Percentiles rank a stretch among this genome's conserved stretches.
Conservation (phyloP, 2,329 filamentous ascomycete species). For the Neonectria magnoliae region DNA sequence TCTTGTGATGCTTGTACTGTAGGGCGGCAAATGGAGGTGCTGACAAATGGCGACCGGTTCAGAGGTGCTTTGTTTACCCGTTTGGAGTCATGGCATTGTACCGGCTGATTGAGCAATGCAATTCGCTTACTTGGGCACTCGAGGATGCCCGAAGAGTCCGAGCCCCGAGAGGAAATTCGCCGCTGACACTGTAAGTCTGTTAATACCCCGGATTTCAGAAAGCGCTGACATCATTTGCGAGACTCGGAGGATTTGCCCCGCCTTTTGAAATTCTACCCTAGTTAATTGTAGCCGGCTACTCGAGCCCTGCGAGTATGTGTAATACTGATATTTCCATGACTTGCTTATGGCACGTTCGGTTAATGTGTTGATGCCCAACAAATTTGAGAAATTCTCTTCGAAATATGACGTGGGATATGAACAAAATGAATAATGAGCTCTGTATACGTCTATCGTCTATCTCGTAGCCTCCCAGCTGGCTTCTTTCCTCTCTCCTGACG, state of each 20-base stretch:
- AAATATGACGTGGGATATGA: constrained; percentile 9
- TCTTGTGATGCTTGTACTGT: not conserved
- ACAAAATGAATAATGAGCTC: not conserved
- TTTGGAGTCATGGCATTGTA: not conserved
- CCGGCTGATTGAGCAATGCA: not conserved
- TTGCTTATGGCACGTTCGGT: not conserved
- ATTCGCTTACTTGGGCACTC: not conserved
- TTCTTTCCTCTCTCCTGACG: constrained; percentile 18
- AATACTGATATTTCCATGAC: not conserved
- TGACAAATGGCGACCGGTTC: not conserved
- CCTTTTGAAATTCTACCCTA: not conserved
- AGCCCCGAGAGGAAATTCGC: not conserved
- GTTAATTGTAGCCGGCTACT: not conserved
- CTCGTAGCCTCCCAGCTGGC: constrained; percentile 17
- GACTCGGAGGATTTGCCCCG: not conserved
- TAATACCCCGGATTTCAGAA: constrained; percentile 10
- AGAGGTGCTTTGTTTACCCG: not conserved
- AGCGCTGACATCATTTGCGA: constrained; percentile 21
- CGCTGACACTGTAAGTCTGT: too few relatives aligned
- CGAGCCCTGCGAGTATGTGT: not conserved
- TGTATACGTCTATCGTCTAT: constrained; percentile 29
- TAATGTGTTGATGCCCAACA: too few relatives aligned
- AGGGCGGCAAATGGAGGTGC: not conserved
- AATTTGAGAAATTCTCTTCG: not conserved
- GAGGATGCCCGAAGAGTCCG: not conserved